Evolutionary conservation across 495 filamentous ascomycete species (phyloP), one percentile per base, ranked within the genome.

Genomic region (Penicillium ochrochloron): DNA sequence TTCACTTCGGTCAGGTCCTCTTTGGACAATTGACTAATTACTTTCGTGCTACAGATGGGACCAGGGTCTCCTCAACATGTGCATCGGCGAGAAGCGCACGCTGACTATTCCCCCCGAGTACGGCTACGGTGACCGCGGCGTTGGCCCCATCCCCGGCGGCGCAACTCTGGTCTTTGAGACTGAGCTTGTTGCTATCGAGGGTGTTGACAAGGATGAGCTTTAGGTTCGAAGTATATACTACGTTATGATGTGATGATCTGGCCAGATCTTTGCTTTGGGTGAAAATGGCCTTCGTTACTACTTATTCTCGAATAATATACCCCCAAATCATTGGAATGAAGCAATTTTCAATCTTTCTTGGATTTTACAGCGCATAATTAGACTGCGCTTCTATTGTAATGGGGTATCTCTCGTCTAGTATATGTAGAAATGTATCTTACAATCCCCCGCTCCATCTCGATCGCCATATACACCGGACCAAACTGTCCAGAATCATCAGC

Each of bases 1-100:
- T 27, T 19, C 10, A 7, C 1, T 17, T 33, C 33, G 14, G 6
- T 33, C 33, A 5, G 6, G 0, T 25, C 21, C 15, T 41, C 9
- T 19, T 14, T 59, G 29, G 9, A 19, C 34, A 11, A 33, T 59
- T 27, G 8, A 48, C 31, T 39, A 50, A 56, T 61, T 14, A 21
- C 25, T 31, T 53, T 56, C 14, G 15, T 56, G 29, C 8, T 41
- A 19, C 63, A 85, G 87, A 68, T 98, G 95, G 95, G 95, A 98
- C 74, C 75, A 95, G 71, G 94, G 94, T 42, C 83, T 97, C 35
- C 70, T 96, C 60, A 92, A 93, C 69, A 98, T 99, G 95, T 98
- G 95, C 76, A 89, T 97, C 68, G 96, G 95, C 39, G 95, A 99
- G 83, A 95, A 93, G 86, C 86, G 93, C 68, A 94, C 86, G 34